Evolutionary conservation across 345 rosid species (phyloP).

Genomic region (Pseudoturritis turrita): DNA sequence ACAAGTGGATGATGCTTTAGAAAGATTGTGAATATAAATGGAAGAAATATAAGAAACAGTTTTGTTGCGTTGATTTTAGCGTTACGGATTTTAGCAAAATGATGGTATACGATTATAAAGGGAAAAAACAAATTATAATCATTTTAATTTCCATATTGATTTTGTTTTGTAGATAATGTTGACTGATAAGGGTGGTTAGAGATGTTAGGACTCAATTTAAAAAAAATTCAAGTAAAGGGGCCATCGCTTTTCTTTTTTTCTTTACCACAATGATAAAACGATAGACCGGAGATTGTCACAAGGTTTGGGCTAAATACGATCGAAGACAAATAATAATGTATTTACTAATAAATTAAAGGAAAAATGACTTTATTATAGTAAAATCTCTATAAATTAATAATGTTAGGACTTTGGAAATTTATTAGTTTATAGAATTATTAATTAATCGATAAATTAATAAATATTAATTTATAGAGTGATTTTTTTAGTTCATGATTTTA

Average conservation of each 20-base stretch:
- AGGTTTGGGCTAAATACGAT: conserved; percentile 23
- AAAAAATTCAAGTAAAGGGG: not conserved
- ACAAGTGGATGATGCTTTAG: not conserved
- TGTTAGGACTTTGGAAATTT: too few relatives aligned
- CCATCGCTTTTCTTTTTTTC: not conserved
- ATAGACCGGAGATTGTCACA: conserved; percentile 18
- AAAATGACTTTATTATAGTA: not conserved
- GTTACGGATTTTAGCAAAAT: not conserved
- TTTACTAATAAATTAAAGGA: not conserved
- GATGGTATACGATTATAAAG: too few relatives aligned
- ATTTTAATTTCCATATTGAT: not conserved
- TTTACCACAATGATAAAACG: not conserved
- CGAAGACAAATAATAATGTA: conserved; percentile 8
- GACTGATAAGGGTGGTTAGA: not conserved
- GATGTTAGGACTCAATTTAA: not conserved
- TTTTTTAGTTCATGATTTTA: too few relatives aligned
- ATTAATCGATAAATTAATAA: too few relatives aligned
- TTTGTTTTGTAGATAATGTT: not conserved
- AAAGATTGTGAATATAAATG: not conserved
- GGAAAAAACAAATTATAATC: not conserved
- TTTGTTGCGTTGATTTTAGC: not conserved
- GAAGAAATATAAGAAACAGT: too few relatives aligned
- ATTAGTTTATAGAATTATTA: too few relatives aligned
- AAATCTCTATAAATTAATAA: too few relatives aligned
- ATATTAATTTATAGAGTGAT: too few relatives aligned